Base-by-base conservation (phyloP, 2,329 filamentous ascomycete species). In the Thielaviopsis ethacetica region DNA sequence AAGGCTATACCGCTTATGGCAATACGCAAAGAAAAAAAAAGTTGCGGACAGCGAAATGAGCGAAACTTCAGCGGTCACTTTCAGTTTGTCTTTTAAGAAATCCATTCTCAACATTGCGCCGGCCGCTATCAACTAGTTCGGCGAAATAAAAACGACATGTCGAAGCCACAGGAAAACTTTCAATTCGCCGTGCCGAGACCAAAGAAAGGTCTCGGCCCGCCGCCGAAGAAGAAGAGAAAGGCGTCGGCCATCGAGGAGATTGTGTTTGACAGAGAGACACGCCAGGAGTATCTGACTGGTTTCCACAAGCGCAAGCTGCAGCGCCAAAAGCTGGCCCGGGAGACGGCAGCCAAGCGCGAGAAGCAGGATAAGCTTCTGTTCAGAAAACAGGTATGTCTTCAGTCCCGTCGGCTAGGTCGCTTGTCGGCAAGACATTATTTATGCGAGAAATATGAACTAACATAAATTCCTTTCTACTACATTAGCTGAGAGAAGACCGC, bases 271-370 rank as follows among this genome's bases (percentile, higher is more conserved):
- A 73, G 79, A 62, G 77, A 78, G 62, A 87, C 87, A 53, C 84
- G 93, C 63, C 75, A 86, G 63, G 90, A 97, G 67, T 98, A 88
- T 68, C 77, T 98, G 60, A 96, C 90, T 0, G 93, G 93, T 2
- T 98, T 98, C 72, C 91, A 91, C 75, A 98, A 97, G 77, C 85
- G 93, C 71, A 97, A 96, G 71, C 74, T 87, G 57, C 86, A 89
- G 69, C 81, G 93, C 44, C 83, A 84, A 64, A 94, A 95, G 73
- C 77, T 84, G 70, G 91, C 91, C 1, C 86, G 93, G 67, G 89
- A 93, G 64, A 77, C 86, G 65, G 88, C 88, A 3, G 83, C 81
- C 53, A 85, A 88, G 71, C 83, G 80, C 68, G 89, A 84, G 54
- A 82, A 84, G 55, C 81, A 90, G 66, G 91, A 95, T 69, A 87